Conservation (phyloP, 106 monocot genomes). For the Dactylorhiza incarnata region DNA sequence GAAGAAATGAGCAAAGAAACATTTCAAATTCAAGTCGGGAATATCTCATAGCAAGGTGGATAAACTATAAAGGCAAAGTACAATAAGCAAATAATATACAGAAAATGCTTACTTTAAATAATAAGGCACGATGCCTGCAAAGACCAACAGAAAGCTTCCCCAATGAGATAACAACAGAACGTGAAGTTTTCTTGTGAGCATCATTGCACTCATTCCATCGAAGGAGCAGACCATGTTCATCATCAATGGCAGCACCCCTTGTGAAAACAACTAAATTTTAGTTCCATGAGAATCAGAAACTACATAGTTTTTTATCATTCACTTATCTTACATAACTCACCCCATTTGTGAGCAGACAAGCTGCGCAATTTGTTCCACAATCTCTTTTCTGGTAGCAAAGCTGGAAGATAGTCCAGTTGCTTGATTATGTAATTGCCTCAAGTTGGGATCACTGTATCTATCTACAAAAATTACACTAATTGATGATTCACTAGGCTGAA, state of each 20-base stretch:
- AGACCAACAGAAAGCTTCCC: conserved; percentile 79
- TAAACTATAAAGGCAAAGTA: not conserved
- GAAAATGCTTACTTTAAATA: conserved; percentile 67
- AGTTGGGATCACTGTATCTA: conserved; percentile 50
- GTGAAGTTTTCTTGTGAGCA: conserved; percentile 29
- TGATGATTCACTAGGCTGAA: conserved; percentile 54
- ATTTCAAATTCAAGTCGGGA: not conserved
- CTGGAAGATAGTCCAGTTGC: conserved; percentile 47
- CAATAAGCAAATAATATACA: conserved; percentile 1
- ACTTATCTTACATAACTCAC: conserved; percentile 28
- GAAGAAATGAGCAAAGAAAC: not conserved
- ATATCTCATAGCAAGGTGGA: not conserved
- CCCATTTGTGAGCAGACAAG: conserved; percentile 77
- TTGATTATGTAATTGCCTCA: conserved; percentile 47
- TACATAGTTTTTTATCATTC: not conserved
- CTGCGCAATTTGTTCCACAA: conserved; percentile 78
- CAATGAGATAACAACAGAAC: conserved; percentile 64
- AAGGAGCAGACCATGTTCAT: conserved; percentile 47
- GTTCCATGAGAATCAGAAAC: conserved; percentile 1
- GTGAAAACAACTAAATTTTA: conserved; percentile 20
- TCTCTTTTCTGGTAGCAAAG: conserved; percentile 47
- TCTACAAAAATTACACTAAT: conserved; percentile 72
- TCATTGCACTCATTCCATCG: conserved; percentile 57
- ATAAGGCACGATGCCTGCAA: conserved; percentile 79
- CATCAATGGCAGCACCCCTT: conserved; percentile 69